Evolutionary conservation across 1,284 basidiomycete species (phyloP).

Genomic region (Tranzscheliella williamsii): DNA sequence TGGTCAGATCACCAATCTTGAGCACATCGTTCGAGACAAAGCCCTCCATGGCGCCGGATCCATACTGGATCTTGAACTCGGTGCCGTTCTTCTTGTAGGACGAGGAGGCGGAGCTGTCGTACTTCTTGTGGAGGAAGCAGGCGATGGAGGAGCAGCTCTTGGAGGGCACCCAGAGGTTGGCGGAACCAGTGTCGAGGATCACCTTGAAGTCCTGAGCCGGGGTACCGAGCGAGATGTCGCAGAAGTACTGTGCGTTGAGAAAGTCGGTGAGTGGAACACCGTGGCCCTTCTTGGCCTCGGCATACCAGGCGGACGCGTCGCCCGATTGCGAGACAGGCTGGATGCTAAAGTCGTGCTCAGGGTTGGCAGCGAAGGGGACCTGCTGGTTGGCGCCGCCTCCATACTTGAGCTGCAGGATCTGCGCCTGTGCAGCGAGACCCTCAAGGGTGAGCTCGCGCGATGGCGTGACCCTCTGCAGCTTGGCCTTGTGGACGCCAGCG

Average conservation of each 20-base stretch:
- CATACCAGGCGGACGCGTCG: constrained; percentile 42
- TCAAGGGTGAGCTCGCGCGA: constrained; percentile 73
- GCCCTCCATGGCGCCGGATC: constrained; percentile 95
- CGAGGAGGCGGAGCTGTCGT: constrained; percentile 78
- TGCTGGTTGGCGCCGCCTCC: constrained; percentile 47
- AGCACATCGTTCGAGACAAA: constrained; percentile 86
- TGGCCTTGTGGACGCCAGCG: constrained; percentile 53
- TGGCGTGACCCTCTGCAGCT: constrained; percentile 68
- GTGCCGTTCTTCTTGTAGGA: constrained; percentile 91
- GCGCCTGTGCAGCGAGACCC: constrained; percentile 69
- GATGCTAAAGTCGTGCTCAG: constrained; percentile 66
- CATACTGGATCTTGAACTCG: constrained; percentile 90
- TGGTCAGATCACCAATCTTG: constrained; percentile 78
- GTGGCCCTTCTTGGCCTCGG: constrained; percentile 74
- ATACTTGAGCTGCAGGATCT: constrained; percentile 55
- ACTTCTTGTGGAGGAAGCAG: constrained; percentile 95
- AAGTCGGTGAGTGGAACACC: constrained; percentile 89
- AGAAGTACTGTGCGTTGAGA: constrained; percentile 96
- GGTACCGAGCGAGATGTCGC: constrained; percentile 80
- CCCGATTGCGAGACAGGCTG: constrained; percentile 51
- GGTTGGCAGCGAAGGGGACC: constrained; percentile 62
- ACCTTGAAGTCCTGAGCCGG: constrained; percentile 77
- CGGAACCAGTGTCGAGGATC: constrained; percentile 84
- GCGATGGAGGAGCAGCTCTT: constrained; percentile 88
- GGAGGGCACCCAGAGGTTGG: constrained; percentile 93